Evolutionary conservation across 345 rosid genomes (phyloP).

Genomic region (Syzygium jambos): DNA sequence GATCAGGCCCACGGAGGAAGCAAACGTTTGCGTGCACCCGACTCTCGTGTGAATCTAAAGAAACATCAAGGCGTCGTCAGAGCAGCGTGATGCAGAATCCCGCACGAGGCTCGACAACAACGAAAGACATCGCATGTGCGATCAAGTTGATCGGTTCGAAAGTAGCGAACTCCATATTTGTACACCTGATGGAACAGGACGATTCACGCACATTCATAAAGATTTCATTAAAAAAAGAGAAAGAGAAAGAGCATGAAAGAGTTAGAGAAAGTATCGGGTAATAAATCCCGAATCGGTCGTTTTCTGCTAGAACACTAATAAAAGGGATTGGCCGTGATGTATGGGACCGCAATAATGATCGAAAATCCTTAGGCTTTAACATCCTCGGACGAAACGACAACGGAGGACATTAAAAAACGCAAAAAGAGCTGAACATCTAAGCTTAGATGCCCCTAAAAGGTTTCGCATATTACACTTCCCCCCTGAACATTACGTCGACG

Average conservation of each 20-base stretch:
- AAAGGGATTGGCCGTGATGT: too few species aligned
- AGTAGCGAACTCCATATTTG: background rate
- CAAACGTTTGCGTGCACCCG: background rate
- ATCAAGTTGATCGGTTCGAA: rapidly evolving
- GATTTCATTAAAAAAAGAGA: background rate
- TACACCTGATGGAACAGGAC: background rate
- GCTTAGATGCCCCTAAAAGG: background rate
- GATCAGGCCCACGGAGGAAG: too few species aligned
- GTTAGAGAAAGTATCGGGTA: too few species aligned
- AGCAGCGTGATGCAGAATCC: too few species aligned
- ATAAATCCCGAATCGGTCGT: background rate
- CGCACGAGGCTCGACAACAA: too few species aligned
- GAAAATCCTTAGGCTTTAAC: background rate
- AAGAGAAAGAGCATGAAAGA: too few species aligned
- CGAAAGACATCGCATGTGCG: background rate
- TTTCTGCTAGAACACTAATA: background rate
- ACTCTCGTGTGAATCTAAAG: background rate
- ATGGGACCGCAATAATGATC: too few species aligned
- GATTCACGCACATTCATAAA: background rate
- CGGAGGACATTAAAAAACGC: background rate
- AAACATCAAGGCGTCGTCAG: too few species aligned
- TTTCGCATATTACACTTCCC: background rate
- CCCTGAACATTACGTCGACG: too few species aligned
- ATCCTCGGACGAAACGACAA: background rate
- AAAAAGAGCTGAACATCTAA: background rate